Evolutionary conservation across 305 asterid genomes (phyloP).

Genomic region (Rubia occidens): DNA sequence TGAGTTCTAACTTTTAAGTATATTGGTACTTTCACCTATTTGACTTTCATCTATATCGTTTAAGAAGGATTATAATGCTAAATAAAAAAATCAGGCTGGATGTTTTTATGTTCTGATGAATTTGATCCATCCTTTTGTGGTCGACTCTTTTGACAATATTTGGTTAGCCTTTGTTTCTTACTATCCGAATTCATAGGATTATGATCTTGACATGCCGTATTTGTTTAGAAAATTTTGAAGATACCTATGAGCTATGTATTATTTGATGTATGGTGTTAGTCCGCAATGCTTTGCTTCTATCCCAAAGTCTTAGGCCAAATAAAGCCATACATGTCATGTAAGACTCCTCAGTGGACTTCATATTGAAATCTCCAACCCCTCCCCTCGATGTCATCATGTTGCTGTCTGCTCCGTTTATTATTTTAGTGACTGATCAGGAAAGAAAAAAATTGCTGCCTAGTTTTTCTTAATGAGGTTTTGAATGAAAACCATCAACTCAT

Average conservation of each 20-base stretch:
- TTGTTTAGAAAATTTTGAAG: not conserved
- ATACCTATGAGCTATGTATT: not conserved
- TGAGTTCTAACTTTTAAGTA: not conserved
- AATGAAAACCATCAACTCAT: not conserved
- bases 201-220: not conserved
- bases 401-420: conserved; percentile 1
- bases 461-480: not conserved
- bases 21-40: not conserved
- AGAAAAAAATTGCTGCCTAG: not conserved
- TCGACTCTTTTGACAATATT: not conserved
- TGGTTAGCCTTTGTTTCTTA: not conserved
- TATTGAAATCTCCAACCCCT: not conserved
- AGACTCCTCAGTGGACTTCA: not conserved
- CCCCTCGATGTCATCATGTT: not conserved
- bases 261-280: not conserved
- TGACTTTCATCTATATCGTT: not conserved
- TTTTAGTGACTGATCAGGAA: conserved; percentile 6
- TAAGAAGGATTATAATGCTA: not conserved
- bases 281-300: not conserved
- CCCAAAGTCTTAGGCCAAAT: not conserved
- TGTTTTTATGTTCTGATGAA: not conserved
- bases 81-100: not conserved
- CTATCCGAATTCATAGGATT: not conserved
- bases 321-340: not conserved
- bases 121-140: not conserved